Base-by-base conservation (phyloP, 2,329 filamentous ascomycete genomes). In the Aspergillus sp. region DNA sequence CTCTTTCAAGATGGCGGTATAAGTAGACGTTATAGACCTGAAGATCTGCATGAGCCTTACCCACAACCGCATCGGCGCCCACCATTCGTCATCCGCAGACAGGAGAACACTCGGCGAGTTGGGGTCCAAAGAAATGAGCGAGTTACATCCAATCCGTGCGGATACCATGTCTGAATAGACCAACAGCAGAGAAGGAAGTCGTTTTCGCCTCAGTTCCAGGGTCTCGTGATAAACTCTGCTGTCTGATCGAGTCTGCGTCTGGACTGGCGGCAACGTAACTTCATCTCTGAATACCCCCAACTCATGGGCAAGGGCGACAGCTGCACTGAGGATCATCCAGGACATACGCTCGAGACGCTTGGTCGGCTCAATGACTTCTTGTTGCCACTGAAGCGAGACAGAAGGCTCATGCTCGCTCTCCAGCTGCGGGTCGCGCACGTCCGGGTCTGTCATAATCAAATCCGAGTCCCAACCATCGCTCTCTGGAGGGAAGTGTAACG, bases 341-440 rank as follows among this genome's bases (percentile, higher is more conserved):
- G 83, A 85, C 82, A 85, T 85, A 1, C 81, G 77, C 65, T 84
- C 83, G 0, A 80, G 84, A 43, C 80, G 75, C 59, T 79, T 81
- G 1, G 82, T 80, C 1, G 82, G 82, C 41, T 82, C 78, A 17
- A 84, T 79, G 0, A 85, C 82, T 64, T 84, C 82, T 55, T 82
- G 77, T 2, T 79, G 74, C 81, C 82, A 84, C 47, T 77, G 69
- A 58, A 74, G 78, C 2, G 76, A 68, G 15, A 72, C 70, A 1
- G 73, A 67, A 5, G 63, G 63, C 63, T 63, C 72, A 28, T 69
- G 66, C 13, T 71, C 38, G n/a, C 12, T 65, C 50, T 72, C 72
- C 4, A 67, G 62, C 10, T 73, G 74, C 30, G 76, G 74, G n/a
- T 74, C 72, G 2, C 71, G 71, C 6, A 75, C 74, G 61, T 80